Percentiles rank a stretch among this genome's conserved stretches.
These are phyloP conservation scores for Auricularia auricula-judae DNA, from an alignment of 768 basidiomycete genomes.

Conservation along the genomic window DNA sequence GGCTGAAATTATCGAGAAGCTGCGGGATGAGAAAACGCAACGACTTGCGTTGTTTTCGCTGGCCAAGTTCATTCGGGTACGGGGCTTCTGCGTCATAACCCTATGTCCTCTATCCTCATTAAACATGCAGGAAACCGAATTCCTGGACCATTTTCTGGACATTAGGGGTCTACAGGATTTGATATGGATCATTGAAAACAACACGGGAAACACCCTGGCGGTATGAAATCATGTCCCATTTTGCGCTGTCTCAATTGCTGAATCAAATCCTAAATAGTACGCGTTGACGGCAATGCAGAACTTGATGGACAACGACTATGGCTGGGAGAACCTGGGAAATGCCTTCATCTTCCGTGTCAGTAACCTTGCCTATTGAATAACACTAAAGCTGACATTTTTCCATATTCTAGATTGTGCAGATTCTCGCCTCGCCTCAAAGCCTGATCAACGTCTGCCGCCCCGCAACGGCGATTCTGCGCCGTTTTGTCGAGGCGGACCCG, in stretches of 20 bases:
- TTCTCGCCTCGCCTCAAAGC: slow-evolving; percentile 62
- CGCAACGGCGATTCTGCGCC: slow-evolving; percentile 81
- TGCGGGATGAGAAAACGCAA: slow-evolving; percentile 52
- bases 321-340: slow-evolving; percentile 65
- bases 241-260: too few relatives aligned
- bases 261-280: slow-evolving; percentile 37
- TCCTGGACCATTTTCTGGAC: slow-evolving; percentile 66
- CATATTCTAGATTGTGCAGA: slow-evolving; percentile 49
- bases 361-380: neutral
- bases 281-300: slow-evolving; percentile 80
- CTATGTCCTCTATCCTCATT: neutral
- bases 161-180: slow-evolving; percentile 63
- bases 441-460: slow-evolving; percentile 87
- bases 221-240: slow-evolving; percentile 26
- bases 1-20: slow-evolving; percentile 60
- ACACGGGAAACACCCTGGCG: slow-evolving; percentile 76
- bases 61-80: slow-evolving; percentile 67
- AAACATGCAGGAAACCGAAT: slow-evolving; percentile 66
- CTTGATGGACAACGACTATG: slow-evolving; percentile 76
- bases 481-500: slow-evolving; percentile 80
- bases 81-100: slow-evolving; percentile 9
- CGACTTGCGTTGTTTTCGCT: slow-evolving; percentile 65
- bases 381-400: neutral
- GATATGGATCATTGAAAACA: slow-evolving; percentile 51
- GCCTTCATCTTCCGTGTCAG: slow-evolving; percentile 47